Evolutionary conservation across 805 yeast species (phyloP).

Genomic region (Debaryomyces tyrocola): DNA sequence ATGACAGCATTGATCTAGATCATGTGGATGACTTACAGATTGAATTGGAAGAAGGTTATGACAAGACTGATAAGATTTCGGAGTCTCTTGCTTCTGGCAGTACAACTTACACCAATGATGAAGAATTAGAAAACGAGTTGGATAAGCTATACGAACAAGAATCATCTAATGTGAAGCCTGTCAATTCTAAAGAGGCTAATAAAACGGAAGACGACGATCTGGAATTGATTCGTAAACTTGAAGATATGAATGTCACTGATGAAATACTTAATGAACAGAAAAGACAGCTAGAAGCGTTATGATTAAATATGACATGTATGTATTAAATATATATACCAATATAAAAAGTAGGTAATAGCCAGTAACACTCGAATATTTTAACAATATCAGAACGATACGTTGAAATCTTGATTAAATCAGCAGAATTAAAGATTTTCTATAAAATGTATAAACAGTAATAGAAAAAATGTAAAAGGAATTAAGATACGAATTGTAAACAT

Average conservation of each 20-base stretch:
- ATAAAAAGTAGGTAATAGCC: background rate
- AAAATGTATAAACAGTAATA: background rate
- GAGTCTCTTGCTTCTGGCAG: slow-evolving; percentile 17
- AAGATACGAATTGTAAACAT: background rate
- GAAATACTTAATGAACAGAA: slow-evolving; percentile 1
- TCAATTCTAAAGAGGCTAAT: slow-evolving; percentile 1
- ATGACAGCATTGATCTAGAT: slow-evolving; percentile 23
- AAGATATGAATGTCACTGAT: slow-evolving; percentile 11
- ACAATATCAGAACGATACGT: background rate
- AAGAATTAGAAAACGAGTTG: slow-evolving; percentile 21
- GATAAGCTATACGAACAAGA: slow-evolving; percentile 2
- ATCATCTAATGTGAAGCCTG: background rate
- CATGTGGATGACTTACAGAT: slow-evolving; percentile 26
- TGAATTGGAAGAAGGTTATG: slow-evolving; percentile 32
- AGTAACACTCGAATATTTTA: background rate
- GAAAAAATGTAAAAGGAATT: background rate
- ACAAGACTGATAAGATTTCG: slow-evolving; percentile 24
- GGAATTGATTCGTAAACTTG: slow-evolving; percentile 12
- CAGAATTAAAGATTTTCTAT: background rate
- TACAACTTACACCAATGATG: slow-evolving; percentile 19
- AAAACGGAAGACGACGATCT: background rate
- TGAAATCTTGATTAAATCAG: background rate
- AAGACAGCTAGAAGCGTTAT: slow-evolving; percentile 3
- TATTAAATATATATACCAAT: slow-evolving; percentile 1
- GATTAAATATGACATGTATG: background rate